Percentiles rank a stretch among this genome's conserved stretches.
Conservation (phyloP, 1,284 basidiomycete species). For the Bondarzewia mesenterica region DNA sequence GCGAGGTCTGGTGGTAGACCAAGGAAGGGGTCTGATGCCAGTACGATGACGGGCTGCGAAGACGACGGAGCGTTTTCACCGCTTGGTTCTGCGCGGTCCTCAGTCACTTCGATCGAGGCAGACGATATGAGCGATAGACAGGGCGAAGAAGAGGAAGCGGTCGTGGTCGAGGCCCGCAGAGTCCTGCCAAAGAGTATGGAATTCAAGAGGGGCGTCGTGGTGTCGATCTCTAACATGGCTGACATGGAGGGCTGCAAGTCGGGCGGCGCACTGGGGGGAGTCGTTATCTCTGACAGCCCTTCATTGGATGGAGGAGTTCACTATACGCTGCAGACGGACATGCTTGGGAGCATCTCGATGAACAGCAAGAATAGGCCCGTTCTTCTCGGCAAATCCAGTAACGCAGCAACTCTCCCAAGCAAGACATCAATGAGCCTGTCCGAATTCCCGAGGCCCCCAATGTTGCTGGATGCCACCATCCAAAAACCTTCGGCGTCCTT, state of each 20-base stretch:
- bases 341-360: too few relatives aligned
- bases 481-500: neutral
- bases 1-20: too few relatives aligned
- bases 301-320: neutral
- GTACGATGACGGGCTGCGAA: neutral
- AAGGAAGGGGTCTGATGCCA: constrained; percentile 1
- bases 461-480: constrained; percentile 1
- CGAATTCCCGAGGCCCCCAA: constrained; percentile 5
- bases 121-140: constrained; percentile 4
- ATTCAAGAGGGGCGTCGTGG: constrained; percentile 6
- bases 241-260: neutral
- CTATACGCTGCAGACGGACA: neutral
- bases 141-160: constrained; percentile 5
- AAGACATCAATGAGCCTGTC: neutral
- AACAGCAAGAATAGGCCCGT: neutral
- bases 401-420: neutral
- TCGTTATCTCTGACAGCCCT: constrained; percentile 1
- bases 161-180: neutral
- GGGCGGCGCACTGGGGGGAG: neutral
- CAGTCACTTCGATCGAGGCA: constrained; percentile 2
- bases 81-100: constrained; percentile 5
- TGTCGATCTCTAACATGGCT: constrained; percentile 2
- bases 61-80: constrained; percentile 4
- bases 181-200: constrained; percentile 9
- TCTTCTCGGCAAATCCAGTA: neutral